phyloP scores from a whole-genome alignment of 768 basidiomycete genomes.

The Podaxis sp. region DNA sequence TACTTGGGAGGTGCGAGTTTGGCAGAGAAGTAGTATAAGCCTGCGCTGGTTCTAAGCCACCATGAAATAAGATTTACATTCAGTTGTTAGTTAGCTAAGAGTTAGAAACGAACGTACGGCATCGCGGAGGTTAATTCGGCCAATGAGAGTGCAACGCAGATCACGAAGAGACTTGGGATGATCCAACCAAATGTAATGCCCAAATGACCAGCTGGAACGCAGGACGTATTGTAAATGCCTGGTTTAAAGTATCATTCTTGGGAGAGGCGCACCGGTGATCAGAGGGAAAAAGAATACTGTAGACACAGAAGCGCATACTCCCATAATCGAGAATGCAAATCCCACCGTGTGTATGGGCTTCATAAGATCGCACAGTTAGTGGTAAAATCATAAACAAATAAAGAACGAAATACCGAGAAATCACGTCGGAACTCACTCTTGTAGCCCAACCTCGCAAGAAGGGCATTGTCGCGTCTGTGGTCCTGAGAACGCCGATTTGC shows the following conservation, averaged over 20 bases:
- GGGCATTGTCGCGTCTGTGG: constrained; percentile 12
- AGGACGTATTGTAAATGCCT: background rate
- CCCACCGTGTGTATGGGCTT: constrained; percentile 54
- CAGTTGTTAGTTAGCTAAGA: background rate
- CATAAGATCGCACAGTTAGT: background rate
- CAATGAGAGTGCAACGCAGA: constrained; percentile 54
- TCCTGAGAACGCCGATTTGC: background rate
- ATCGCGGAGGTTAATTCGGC: constrained; percentile 60
- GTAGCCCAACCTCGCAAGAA: constrained; percentile 49
- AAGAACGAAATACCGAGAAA: constrained; percentile 45
- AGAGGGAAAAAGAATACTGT: constrained; percentile 55
- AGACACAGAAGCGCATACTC: constrained; percentile 54
- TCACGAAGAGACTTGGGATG: constrained; percentile 57
- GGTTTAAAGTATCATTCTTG: background rate
- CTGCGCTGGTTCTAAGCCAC: constrained; percentile 64
- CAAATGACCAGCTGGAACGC: constrained; percentile 54
- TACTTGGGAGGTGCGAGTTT: constrained; percentile 66
- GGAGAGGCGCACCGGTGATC: constrained; percentile 39
- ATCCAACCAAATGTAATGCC: constrained; percentile 69
- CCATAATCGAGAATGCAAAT: constrained; percentile 63
- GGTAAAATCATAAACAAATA: background rate
- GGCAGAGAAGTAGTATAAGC: constrained; percentile 77
- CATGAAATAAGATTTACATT: background rate
- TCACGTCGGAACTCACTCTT: constrained; percentile 58
- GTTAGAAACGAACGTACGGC: constrained; percentile 44